phyloP scores from a whole-genome alignment of 805 yeast species.

The Saccharomycopsis sp. region DNA sequence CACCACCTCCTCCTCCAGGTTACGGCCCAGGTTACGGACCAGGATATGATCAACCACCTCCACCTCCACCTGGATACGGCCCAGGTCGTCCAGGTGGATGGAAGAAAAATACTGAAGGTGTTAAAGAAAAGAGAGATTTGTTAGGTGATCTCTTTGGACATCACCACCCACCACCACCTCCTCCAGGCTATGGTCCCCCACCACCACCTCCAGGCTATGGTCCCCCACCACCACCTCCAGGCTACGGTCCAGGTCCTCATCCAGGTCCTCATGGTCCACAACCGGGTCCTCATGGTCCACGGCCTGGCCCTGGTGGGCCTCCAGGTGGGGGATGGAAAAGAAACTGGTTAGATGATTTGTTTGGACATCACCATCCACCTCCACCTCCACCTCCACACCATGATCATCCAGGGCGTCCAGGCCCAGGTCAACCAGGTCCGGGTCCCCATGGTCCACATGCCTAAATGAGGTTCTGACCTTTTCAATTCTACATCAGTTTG shows the following conservation, averaged over 20 bases:
- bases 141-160: background rate
- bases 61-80: background rate
- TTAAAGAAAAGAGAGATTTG: background rate
- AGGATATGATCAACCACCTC: background rate
- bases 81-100: background rate
- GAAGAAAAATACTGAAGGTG: background rate
- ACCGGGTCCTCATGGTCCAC: too few relatives aligned
- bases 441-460: background rate
- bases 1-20: background rate
- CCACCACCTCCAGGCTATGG: background rate
- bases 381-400: conserved; percentile 1
- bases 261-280: too few relatives aligned
- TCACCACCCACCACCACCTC: background rate
- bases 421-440: background rate
- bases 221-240: conserved; percentile 1
- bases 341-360: background rate
- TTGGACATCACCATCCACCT: background rate
- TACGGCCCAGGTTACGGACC: background rate
- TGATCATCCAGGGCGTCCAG: background rate
- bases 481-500: background rate
- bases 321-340: background rate
- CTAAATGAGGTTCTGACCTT: background rate
- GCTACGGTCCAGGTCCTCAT: background rate
- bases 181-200: background rate
- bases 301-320: background rate